Conservation (phyloP, 805 yeast species). For the Ogataea glucozyma region DNA sequence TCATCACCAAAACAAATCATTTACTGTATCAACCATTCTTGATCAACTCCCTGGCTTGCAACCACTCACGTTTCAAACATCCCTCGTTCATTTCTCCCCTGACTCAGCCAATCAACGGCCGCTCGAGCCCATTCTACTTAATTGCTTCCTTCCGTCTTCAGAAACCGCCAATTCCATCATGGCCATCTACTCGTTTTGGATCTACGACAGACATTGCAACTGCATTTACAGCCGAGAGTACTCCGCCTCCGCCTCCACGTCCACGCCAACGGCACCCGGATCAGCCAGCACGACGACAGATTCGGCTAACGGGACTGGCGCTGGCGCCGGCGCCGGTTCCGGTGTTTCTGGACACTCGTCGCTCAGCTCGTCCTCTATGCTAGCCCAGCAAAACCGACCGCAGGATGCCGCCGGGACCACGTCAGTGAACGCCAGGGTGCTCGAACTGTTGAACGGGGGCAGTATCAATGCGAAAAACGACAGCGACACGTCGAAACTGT, state of each 20-base stretch:
- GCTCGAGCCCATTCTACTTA: no score
- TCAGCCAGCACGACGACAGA: neutral
- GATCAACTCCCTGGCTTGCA: no score
- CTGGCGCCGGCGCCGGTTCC: neutral
- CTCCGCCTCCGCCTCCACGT: conserved; percentile 10
- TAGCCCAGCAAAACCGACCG: neutral
- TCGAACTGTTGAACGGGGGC: conserved; percentile 30
- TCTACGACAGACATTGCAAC: conserved; percentile 89
- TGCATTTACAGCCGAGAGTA: conserved; percentile 84
- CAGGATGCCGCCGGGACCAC: conserved; percentile 4
- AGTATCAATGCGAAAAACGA: conserved; percentile 54
- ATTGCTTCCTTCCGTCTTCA: no score
- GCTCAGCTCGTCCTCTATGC: neutral
- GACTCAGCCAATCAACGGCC: no score
- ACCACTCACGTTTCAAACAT: no score
- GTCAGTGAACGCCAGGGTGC: conserved; percentile 9
- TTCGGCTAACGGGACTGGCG: neutral
- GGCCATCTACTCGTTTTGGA: conserved; percentile 84
- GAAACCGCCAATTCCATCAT: no score
- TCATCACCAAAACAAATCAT: no score
- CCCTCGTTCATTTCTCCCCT: no score
- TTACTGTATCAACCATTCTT: no score
- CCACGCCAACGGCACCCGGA: neutral
- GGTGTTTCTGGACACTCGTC: neutral
- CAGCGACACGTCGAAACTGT: conserved; percentile 73